Evolutionary conservation across 2,329 filamentous ascomycete genomes (phyloP).

Genomic region (Fusarium napiforme): DNA sequence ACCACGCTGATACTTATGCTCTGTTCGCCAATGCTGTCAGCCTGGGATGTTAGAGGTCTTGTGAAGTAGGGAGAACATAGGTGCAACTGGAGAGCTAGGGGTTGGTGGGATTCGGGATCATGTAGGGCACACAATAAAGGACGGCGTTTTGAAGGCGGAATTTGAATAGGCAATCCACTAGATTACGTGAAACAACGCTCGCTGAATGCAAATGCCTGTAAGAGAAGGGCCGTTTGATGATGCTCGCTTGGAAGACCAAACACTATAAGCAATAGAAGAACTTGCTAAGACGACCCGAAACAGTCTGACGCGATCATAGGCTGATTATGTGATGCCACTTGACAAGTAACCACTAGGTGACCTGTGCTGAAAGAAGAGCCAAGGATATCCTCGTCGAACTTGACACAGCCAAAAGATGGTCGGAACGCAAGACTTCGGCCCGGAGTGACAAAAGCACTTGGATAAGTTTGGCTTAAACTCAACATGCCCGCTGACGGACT

Average conservation of each 20-base stretch:
- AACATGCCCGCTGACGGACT: too few species aligned
- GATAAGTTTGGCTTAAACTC: too few species aligned
- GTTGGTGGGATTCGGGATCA: not conserved
- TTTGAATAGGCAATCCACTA: not conserved
- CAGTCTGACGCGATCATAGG: not conserved
- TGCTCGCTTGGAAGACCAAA: not conserved
- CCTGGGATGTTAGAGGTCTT: constrained; percentile 49
- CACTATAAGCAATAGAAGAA: not conserved
- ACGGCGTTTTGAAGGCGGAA: not conserved
- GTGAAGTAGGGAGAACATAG: not conserved
- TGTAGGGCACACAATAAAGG: not conserved
- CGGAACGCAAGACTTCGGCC: too few species aligned
- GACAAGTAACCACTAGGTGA: not conserved
- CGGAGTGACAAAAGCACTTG: too few species aligned
- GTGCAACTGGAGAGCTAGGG: not conserved
- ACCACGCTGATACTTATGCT: constrained; percentile 69
- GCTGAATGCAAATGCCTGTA: not conserved
- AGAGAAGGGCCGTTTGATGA: not conserved
- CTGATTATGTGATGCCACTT: too few species aligned
- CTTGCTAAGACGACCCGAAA: not conserved
- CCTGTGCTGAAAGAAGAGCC: not conserved
- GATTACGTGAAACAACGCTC: not conserved
- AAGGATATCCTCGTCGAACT: constrained; percentile 1
- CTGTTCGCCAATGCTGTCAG: constrained; percentile 41
- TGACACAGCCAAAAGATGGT: too few species aligned